Conservation (phyloP, 352 stramenopile genomes). For the Elongisporangium undulatum region DNA sequence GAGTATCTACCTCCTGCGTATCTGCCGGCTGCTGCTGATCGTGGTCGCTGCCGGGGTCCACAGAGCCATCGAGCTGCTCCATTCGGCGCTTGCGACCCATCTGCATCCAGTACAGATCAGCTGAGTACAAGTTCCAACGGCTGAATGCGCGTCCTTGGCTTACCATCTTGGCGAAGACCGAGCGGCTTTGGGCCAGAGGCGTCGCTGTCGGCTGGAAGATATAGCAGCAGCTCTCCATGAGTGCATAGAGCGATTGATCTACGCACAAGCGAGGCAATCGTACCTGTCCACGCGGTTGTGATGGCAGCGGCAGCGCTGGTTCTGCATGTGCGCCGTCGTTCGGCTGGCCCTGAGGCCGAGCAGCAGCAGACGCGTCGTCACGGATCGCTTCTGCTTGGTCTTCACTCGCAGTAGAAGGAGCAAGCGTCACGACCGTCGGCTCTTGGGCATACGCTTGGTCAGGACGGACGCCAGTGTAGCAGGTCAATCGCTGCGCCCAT, state of each 20-base stretch:
- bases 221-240: neutral
- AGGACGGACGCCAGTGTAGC: conserved; percentile 22
- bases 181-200: conserved; percentile 4
- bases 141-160: neutral
- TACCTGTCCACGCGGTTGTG: neutral
- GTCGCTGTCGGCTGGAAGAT: conserved; percentile 9
- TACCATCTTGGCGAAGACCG: conserved; percentile 35
- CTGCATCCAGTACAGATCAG: conserved; percentile 8
- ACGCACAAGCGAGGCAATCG: conserved; percentile 9
- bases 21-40: neutral
- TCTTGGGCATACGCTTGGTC: neutral
- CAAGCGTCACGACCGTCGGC: neutral
- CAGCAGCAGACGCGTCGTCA: conserved; percentile 2
- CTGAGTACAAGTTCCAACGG: neutral
- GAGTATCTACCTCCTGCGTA: neutral
- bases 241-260: neutral
- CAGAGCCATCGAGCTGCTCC: conserved; percentile 23
- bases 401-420: neutral
- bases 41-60: neutral
- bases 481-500: conserved; percentile 30
- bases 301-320: neutral
- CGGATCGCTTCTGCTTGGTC: neutral
- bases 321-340: conserved; percentile 4
- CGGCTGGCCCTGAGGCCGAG: conserved; percentile 10
- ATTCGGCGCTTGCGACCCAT: conserved; percentile 31